Evolutionary conservation across 2,329 filamentous ascomycete genomes (phyloP).

Genomic region (Xylariaceae sp.): DNA sequence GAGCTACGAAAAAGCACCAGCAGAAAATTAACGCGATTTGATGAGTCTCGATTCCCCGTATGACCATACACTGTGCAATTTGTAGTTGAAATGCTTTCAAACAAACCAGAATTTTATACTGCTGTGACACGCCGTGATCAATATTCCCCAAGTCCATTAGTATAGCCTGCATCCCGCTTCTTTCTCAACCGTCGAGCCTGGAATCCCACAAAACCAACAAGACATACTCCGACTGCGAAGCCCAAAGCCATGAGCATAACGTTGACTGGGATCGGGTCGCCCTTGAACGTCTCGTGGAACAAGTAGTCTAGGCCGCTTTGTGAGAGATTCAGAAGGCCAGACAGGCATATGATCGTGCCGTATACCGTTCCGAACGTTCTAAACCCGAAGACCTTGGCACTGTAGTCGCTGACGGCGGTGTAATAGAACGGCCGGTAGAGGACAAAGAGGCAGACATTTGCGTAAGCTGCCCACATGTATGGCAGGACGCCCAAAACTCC

Average conservation of each 20-base stretch:
- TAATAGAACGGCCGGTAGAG: constrained; percentile 88
- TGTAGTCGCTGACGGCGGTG: constrained; percentile 84
- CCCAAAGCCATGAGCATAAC: constrained; percentile 59
- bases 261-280: constrained; percentile 76
- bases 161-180: constrained; percentile 17
- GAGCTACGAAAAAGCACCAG: too few species aligned
- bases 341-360: constrained; percentile 80
- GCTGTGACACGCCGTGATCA: too few species aligned
- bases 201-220: constrained; percentile 63
- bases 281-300: constrained; percentile 67
- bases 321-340: constrained; percentile 78
- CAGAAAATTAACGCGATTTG: too few species aligned
- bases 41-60: too few species aligned
- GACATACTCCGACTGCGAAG: constrained; percentile 55
- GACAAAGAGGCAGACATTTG: constrained; percentile 74
- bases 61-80: too few species aligned
- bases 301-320: constrained; percentile 76
- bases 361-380: constrained; percentile 92
- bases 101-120: too few species aligned
- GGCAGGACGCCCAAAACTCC: constrained; percentile 74
- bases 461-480: constrained; percentile 65
- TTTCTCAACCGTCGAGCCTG: constrained; percentile 27
- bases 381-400: constrained; percentile 89
- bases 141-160: constrained; percentile 11
- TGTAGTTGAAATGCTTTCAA: too few species aligned